A percentile compares a stretch with the other conserved stretches of the same genome.
Conservation (phyloP, 345 rosid genomes). For the Citrus maxima region DNA sequence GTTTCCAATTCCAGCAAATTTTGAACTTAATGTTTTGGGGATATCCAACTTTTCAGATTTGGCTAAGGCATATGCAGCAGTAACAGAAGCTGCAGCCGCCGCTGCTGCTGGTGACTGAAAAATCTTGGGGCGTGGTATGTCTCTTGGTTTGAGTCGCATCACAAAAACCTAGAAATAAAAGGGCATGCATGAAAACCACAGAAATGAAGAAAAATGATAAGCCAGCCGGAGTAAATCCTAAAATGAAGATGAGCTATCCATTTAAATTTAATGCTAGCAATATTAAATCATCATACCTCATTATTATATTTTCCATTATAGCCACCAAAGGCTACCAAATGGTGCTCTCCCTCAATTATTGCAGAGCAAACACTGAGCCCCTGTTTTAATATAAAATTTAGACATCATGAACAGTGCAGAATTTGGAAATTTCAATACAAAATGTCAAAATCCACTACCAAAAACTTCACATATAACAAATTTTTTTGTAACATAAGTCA, state of each 20-base stretch:
- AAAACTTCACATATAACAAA: conserved; percentile 10
- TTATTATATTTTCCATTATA: conserved; percentile 93
- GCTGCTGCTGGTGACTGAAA: conserved; percentile 95
- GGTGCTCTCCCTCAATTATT: conserved; percentile 54
- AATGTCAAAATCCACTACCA: background rate
- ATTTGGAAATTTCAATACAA: background rate
- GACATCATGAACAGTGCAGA: background rate
- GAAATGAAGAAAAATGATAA: background rate
- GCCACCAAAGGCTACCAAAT: conserved; percentile 95
- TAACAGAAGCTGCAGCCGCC: conserved; percentile 96
- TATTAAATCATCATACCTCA: conserved; percentile 46
- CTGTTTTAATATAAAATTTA: conserved; percentile 39
- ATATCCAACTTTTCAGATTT: conserved; percentile 74
- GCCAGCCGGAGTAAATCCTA: background rate
- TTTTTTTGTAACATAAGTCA: background rate
- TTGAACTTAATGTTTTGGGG: conserved; percentile 32
- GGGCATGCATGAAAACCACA: conserved; percentile 8
- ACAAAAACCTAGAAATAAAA: conserved; percentile 53
- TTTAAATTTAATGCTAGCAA: background rate
- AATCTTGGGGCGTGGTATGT: conserved; percentile 65
- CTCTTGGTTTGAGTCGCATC: conserved; percentile 76
- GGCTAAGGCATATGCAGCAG: conserved; percentile 93
- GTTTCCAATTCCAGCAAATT: conserved; percentile 38
- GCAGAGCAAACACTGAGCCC: conserved; percentile 87
- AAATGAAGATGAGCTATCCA: background rate